Percentiles rank a stretch among this genome's conserved stretches.
Conservation (phyloP, 2,329 filamentous ascomycete species). For the Cladosporium sphaerospermum region DNA sequence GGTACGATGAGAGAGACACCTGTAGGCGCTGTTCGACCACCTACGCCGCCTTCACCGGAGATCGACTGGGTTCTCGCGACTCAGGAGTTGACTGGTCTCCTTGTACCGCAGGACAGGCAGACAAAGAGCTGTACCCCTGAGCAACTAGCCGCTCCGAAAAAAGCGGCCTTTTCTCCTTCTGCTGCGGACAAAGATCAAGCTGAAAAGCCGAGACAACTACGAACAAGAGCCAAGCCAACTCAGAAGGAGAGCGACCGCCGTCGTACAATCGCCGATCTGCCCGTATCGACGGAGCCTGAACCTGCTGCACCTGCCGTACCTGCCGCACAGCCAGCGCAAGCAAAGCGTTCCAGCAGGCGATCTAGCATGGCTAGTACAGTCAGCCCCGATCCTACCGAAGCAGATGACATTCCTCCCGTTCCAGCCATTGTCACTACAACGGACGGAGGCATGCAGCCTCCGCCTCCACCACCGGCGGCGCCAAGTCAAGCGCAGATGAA, state of each 20-base stretch:
- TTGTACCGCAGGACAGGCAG: constrained; percentile 70
- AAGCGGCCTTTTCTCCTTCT: background rate
- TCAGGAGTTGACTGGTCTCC: constrained; percentile 71
- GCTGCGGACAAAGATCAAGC: background rate
- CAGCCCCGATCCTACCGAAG: constrained; percentile 12
- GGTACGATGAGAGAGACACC: constrained; percentile 38
- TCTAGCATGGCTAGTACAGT: constrained; percentile 28
- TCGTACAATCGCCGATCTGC: constrained; percentile 36
- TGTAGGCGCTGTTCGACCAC: constrained; percentile 34
- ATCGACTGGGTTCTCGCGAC: constrained; percentile 82
- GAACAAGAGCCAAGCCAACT: constrained; percentile 4
- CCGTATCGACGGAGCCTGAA: constrained; percentile 19
- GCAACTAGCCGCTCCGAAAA: constrained; percentile 61
- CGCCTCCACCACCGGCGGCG: constrained; percentile 15
- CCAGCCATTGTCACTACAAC: constrained; percentile 2
- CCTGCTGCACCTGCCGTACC: constrained; percentile 17
- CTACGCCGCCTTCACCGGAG: constrained; percentile 68
- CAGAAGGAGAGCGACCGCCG: constrained; percentile 12
- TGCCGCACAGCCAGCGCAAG: constrained; percentile 21
- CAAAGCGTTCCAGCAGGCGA: constrained; percentile 21
- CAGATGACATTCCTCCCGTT: constrained; percentile 15
- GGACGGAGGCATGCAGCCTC: constrained; percentile 27
- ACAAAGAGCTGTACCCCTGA: constrained; percentile 71
- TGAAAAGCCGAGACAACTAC: constrained; percentile 6
- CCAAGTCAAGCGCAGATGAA: constrained; percentile 11